Evolutionary conservation across 805 yeast genomes (phyloP), one percentile per base, ranked within the genome.

Genomic region (Hemisphaericaspora nanyangensis): DNA sequence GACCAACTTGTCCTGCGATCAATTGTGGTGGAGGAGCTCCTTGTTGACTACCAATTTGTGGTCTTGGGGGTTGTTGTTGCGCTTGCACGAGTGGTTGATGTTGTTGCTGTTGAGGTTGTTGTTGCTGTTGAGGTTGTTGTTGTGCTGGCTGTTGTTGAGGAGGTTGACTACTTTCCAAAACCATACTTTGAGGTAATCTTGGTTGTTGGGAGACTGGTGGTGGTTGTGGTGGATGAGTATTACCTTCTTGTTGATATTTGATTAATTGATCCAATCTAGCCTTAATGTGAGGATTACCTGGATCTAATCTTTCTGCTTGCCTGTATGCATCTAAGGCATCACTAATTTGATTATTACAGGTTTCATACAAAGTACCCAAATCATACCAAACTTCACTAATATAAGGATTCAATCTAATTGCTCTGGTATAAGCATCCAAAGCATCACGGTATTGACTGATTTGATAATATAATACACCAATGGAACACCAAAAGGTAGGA

Each of bases 321-420:
- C 86, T 86, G 59, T 93, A 93, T 2, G 99, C 99, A 63, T 93
- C 98, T 47, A 93, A 69, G 1, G 99, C 99, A 60, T 93, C 99
- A 44, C 82, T 77, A 43, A 89, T 76, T 65, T 93, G 99, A 65
- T 91, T 90, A 65, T 90, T 93, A 68, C 99, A 93, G 26, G 97
- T 88, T 65, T 93, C 99, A 61, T 93, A 93, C 30, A 93, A 69
- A 5, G 98, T 93, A 43, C 99, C 99, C 56, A 93, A 75, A 64
- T 93, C 99, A 64, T 93, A 93, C 99, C 99, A 93, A 18, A 93
- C 99, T 63, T 93, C 99, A 44, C 93, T 80, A 49, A 93, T 85
- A 68, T 90, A 90, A 12, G 99, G 99, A 53, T 93, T 93, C 54
- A 93, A 76, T 51, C 97, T 76, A 44, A 93, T 93, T 8, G 99